phyloP scores from a whole-genome alignment of 768 basidiomycete genomes.

The Mycena vitilis region DNA sequence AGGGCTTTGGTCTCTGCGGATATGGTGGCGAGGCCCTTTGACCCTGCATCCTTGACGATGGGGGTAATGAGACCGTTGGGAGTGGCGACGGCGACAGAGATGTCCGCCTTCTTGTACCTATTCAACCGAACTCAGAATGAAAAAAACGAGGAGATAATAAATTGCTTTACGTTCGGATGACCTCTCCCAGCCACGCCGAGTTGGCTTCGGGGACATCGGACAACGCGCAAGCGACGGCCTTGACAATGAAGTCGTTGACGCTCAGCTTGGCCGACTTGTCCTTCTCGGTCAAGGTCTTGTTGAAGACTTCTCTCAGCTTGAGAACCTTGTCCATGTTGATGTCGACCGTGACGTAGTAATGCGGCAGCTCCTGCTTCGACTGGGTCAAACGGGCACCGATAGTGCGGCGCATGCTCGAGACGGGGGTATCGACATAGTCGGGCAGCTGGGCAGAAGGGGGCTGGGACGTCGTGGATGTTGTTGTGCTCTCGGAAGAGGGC shows the following conservation, averaged over 20 bases:
- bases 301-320: slow-evolving; percentile 96
- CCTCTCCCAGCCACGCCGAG: slow-evolving; percentile 96
- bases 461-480: slow-evolving; percentile 58
- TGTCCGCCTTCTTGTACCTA: slow-evolving; percentile 97
- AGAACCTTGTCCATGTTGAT: slow-evolving; percentile 96
- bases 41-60: slow-evolving; percentile 92
- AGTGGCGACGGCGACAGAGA: slow-evolving; percentile 96
- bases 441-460: slow-evolving; percentile 62
- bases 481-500: slow-evolving; percentile 56
- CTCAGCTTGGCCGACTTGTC: slow-evolving; percentile 94
- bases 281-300: slow-evolving; percentile 86
- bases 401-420: slow-evolving; percentile 93
- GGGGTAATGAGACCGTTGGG: slow-evolving; percentile 97
- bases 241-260: slow-evolving; percentile 98
- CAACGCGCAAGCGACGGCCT: slow-evolving; percentile 91
- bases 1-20: slow-evolving; percentile 93
- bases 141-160: slow-evolving; percentile 20
- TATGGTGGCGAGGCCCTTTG: slow-evolving; percentile 93
- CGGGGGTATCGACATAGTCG: slow-evolving; percentile 90
- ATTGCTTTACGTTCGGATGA: slow-evolving; percentile 88
- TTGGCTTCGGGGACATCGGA: slow-evolving; percentile 97
- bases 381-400: slow-evolving; percentile 92
- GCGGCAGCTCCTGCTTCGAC: slow-evolving; percentile 95
- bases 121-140: slow-evolving; percentile 11
- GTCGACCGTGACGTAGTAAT: slow-evolving; percentile 96